phyloP scores from a whole-genome alignment of 2,329 filamentous ascomycete genomes.

The Penicillium sp. region DNA sequence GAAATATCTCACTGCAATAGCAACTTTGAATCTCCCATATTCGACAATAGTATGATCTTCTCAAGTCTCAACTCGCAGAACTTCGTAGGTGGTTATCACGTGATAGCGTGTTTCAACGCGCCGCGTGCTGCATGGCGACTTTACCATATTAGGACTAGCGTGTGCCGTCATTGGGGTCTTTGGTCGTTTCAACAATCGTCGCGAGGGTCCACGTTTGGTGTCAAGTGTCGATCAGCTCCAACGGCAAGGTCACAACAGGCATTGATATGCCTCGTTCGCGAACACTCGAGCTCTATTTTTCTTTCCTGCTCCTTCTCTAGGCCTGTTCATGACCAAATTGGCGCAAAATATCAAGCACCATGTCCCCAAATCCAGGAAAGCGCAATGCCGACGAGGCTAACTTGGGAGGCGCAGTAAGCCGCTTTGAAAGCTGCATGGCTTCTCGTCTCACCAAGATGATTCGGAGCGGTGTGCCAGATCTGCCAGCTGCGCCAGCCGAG shows the following conservation, averaged over 20 bases:
- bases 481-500: background rate
- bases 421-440: no score
- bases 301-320: background rate
- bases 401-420: conserved; percentile 5
- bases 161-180: background rate
- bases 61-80: background rate
- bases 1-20: no score
- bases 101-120: background rate
- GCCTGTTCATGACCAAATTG: background rate
- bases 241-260: background rate
- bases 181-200: background rate
- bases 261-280: background rate
- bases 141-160: background rate
- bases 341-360: background rate
- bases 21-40: no score
- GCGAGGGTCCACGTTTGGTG: background rate
- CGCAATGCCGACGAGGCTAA: conserved; percentile 11
- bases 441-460: conserved; percentile 3
- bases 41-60: no score
- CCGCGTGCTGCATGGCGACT: background rate
- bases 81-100: background rate
- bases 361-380: conserved; percentile 14
- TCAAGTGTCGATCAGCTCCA: background rate
- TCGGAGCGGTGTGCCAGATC: background rate
- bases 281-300: background rate